Conservation (phyloP, 768 basidiomycete species). For the Cytidiella melzeri region DNA sequence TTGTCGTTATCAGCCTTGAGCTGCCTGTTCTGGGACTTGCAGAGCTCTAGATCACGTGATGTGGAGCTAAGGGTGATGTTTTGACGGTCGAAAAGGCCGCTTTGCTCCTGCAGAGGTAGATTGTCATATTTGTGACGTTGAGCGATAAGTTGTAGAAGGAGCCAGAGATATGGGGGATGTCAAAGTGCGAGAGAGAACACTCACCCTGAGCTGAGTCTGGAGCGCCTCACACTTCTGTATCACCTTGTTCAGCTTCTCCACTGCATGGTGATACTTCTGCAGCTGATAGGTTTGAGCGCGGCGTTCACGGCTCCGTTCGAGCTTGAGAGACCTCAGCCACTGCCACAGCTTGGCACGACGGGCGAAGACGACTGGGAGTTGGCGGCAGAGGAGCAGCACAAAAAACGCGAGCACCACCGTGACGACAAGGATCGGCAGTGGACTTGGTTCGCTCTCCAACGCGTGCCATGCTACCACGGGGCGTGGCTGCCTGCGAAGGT, state of each 20-base stretch:
- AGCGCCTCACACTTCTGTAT: not conserved
- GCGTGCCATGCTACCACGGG: slow-evolving; percentile 10
- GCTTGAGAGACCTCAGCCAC: not conserved
- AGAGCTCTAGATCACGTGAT: not conserved
- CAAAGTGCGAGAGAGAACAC: not conserved
- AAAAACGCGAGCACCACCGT: slow-evolving; percentile 1
- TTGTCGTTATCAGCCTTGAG: not conserved
- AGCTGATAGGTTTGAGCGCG: not conserved
- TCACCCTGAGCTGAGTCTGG: slow-evolving; percentile 4
- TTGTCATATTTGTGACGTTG: not conserved
- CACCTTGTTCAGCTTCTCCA: slow-evolving; percentile 1
- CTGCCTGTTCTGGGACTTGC: not conserved
- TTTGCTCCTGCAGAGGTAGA: slow-evolving; percentile 5
- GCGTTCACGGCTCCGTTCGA: not conserved
- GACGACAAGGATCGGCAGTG: slow-evolving; percentile 4
- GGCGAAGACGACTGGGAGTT: not conserved
- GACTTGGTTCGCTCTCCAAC: not conserved
- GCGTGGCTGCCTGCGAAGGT: not conserved
- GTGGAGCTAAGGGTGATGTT: not conserved
- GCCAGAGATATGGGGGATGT: not conserved
- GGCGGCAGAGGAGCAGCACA: not conserved
- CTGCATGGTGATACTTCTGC: not conserved
- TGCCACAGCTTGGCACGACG: not conserved
- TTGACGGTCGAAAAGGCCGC: slow-evolving; percentile 1
- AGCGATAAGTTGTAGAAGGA: not conserved